These are phyloP conservation scores for Helicocarpus griseus DNA, from an alignment of 2,329 filamentous ascomycete species.

Conservation along the genomic window DNA sequence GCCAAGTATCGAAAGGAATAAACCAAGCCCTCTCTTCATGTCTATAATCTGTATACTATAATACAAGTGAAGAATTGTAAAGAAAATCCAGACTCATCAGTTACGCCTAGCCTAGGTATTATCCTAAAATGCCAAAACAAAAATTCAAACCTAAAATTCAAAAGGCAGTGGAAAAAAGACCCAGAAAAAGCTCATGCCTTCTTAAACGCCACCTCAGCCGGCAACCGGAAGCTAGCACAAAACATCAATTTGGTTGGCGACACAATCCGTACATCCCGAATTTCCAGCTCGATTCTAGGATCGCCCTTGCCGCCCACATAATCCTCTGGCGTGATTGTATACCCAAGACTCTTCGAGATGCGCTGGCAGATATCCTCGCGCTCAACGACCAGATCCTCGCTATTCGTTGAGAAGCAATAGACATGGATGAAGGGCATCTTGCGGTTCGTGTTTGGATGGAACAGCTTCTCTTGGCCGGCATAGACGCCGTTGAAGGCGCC, in stretches of 20 bases:
- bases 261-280: slow-evolving; percentile 69
- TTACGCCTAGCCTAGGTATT: not conserved
- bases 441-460: slow-evolving; percentile 48
- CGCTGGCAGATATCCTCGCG: slow-evolving; percentile 54
- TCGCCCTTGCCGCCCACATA: slow-evolving; percentile 43
- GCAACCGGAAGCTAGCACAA: slow-evolving; percentile 84
- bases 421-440: slow-evolving; percentile 76
- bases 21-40: not conserved
- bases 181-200: slow-evolving; percentile 8
- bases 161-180: not conserved
- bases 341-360: slow-evolving; percentile 52
- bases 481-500: slow-evolving; percentile 71
- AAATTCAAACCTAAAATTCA: too few relatives aligned
- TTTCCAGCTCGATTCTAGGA: slow-evolving; percentile 47
- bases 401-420: slow-evolving; percentile 88
- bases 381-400: slow-evolving; percentile 58
- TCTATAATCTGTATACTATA: not conserved
- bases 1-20: not conserved
- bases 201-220: slow-evolving; percentile 68
- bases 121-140: not conserved
- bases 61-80: not conserved
- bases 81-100: not conserved
- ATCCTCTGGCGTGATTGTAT: slow-evolving; percentile 47
- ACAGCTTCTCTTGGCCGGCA: slow-evolving; percentile 56
- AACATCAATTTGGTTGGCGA: slow-evolving; percentile 95